Conservation (phyloP, 352 stramenopile genomes). For the Paralagenidium karlingii region DNA sequence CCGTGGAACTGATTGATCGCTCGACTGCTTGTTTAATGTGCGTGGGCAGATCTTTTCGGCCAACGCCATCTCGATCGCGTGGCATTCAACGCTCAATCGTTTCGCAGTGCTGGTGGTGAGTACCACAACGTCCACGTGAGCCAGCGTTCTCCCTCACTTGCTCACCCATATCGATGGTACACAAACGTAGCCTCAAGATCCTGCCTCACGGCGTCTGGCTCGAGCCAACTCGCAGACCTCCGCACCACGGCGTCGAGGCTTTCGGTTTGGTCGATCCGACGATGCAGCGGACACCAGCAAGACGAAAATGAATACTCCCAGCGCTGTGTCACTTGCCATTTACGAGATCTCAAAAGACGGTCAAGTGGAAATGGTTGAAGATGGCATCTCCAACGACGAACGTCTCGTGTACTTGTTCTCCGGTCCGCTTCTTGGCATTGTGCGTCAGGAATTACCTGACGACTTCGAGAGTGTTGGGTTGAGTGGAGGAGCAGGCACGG, state of each 20-base stretch:
- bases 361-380: slow-evolving; percentile 38
- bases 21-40: too few relatives aligned
- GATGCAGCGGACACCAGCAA: slow-evolving; percentile 13
- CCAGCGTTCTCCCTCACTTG: background rate
- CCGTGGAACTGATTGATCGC: too few relatives aligned
- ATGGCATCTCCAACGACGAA: slow-evolving; percentile 31
- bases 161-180: background rate
- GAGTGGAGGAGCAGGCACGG: too few relatives aligned
- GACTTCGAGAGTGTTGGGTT: background rate
- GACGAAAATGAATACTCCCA: slow-evolving; percentile 16
- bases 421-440: slow-evolving; percentile 45
- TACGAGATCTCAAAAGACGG: slow-evolving; percentile 20
- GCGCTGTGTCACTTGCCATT: slow-evolving; percentile 19
- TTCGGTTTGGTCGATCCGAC: slow-evolving; percentile 45
- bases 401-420: slow-evolving; percentile 57
- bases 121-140: background rate
- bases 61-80: slow-evolving; percentile 46
- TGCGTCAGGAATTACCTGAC: slow-evolving; percentile 22
- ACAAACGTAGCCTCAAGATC: slow-evolving; percentile 33
- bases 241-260: slow-evolving; percentile 27
- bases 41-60: slow-evolving; percentile 57
- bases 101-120: slow-evolving; percentile 45
- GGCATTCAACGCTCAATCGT: slow-evolving; percentile 28
- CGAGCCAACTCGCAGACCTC: slow-evolving; percentile 20
- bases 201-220: slow-evolving; percentile 21